Evolutionary conservation across 352 stramenopile species (phyloP).

Genomic region (Globisporangium parvum): DNA sequence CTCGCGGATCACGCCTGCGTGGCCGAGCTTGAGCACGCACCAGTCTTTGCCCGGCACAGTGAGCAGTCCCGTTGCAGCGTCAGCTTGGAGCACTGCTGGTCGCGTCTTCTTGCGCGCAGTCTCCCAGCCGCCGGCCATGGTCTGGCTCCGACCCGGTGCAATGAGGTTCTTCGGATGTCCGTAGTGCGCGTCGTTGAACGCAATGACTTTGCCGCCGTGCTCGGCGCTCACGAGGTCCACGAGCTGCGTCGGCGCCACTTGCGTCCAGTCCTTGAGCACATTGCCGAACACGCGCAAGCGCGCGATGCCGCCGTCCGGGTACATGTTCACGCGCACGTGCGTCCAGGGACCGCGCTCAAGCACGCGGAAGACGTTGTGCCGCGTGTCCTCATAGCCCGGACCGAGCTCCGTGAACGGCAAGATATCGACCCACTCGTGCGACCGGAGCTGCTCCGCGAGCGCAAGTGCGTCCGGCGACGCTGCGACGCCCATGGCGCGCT

Average conservation of each 20-base stretch:
- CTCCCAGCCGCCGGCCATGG: constrained; percentile 94
- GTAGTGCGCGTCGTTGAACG: constrained; percentile 94
- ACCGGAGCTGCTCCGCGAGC: constrained; percentile 42
- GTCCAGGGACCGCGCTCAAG: constrained; percentile 55
- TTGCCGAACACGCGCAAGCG: constrained; percentile 80
- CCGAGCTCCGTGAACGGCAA: constrained; percentile 42
- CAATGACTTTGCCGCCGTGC: constrained; percentile 81
- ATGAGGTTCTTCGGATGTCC: constrained; percentile 92
- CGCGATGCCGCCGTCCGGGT: constrained; percentile 90
- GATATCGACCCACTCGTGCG: constrained; percentile 58
- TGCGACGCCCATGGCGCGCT: constrained; percentile 49
- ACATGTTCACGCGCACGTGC: constrained; percentile 91
- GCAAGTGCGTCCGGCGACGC: constrained; percentile 33
- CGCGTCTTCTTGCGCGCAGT: constrained; percentile 89
- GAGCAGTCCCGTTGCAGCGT: constrained; percentile 39
- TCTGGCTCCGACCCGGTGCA: constrained; percentile 72
- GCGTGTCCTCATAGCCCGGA: constrained; percentile 81
- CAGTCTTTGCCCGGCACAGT: constrained; percentile 87
- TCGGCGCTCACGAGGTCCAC: constrained; percentile 84
- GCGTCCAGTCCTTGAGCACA: constrained; percentile 60
- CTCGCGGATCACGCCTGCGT: constrained; percentile 53
- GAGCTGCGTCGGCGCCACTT: constrained; percentile 37
- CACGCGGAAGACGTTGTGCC: constrained; percentile 81
- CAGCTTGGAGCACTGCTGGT: constrained; percentile 56
- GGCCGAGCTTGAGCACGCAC: constrained; percentile 88